phyloP scores from a whole-genome alignment of 225 moss, liverwort and hornwort genomes.

The Physcomitrellopsis africana region DNA sequence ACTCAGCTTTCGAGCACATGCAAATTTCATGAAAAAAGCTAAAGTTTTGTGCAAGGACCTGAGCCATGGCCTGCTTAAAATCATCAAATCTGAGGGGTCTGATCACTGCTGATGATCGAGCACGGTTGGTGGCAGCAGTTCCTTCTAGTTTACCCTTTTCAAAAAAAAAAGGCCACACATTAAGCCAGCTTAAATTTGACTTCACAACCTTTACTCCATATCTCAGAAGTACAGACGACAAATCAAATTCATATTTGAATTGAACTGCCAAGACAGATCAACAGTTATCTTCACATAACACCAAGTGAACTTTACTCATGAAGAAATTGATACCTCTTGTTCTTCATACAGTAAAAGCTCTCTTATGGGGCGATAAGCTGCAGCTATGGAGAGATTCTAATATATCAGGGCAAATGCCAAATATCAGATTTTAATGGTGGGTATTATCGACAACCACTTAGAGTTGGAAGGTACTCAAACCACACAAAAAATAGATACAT shows the following conservation, averaged over 20 bases:
- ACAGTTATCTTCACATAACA: not conserved
- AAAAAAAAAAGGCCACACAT: slow-evolving; percentile 13
- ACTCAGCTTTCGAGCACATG: slow-evolving; percentile 8
- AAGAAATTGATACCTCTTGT: slow-evolving; percentile 57
- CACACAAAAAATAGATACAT: not conserved
- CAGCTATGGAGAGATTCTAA: slow-evolving; percentile 94
- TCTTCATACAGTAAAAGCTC: slow-evolving; percentile 86
- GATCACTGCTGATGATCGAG: slow-evolving; percentile 45
- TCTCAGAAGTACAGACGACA: not conserved
- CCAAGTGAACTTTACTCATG: not conserved
- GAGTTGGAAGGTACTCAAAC: not conserved
- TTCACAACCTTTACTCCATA: slow-evolving; percentile 7
- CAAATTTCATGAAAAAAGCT: not conserved
- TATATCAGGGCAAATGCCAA: slow-evolving; percentile 20
- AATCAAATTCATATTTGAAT: slow-evolving; percentile 9
- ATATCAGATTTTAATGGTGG: slow-evolving; percentile 11
- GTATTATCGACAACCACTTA: not conserved
- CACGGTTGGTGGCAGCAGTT: slow-evolving; percentile 34
- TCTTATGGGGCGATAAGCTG: slow-evolving; percentile 94
- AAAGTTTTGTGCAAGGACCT: slow-evolving; percentile 33
- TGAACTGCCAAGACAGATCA: not conserved
- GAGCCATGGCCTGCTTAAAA: slow-evolving; percentile 66
- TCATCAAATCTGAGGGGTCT: slow-evolving; percentile 59
- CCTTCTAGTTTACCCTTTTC: slow-evolving; percentile 41
- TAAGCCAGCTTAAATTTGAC: slow-evolving; percentile 16